phyloP scores from a whole-genome alignment of 1,284 basidiomycete species.

The Naganishia liquefaciens region DNA sequence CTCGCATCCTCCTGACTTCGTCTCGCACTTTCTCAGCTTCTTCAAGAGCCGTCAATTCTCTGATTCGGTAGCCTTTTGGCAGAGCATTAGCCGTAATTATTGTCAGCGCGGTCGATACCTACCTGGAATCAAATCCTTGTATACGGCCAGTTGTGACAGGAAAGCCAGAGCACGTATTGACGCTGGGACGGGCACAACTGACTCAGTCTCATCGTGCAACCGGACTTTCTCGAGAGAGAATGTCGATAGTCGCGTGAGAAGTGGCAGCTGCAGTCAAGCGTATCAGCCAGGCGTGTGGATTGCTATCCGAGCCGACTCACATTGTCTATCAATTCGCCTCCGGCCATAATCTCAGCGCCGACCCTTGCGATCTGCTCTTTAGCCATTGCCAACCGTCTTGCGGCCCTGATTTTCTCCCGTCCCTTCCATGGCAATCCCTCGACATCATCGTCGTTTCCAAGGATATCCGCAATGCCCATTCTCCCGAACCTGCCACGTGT shows the following conservation, averaged over 20 bases:
- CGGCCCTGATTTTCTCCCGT: constrained; percentile 51
- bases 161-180: constrained; percentile 85
- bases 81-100: background rate
- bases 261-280: constrained; percentile 65
- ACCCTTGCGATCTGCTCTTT: constrained; percentile 86
- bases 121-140: constrained; percentile 92
- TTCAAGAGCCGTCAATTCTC: constrained; percentile 84
- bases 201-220: constrained; percentile 65
- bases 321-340: constrained; percentile 58
- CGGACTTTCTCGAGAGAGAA: constrained; percentile 74
- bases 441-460: constrained; percentile 55
- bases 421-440: constrained; percentile 27
- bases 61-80: constrained; percentile 65
- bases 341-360: constrained; percentile 84
- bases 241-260: constrained; percentile 79
- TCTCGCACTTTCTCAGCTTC: constrained; percentile 92
- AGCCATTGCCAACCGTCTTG: constrained; percentile 69
- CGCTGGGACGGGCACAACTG: constrained; percentile 69
- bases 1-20: constrained; percentile 82
- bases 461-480: constrained; percentile 72
- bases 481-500: constrained; percentile 68
- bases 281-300: constrained; percentile 34
- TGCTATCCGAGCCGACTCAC: constrained; percentile 46
- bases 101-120: constrained; percentile 56
- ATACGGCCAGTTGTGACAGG: constrained; percentile 88